Percentiles rank a stretch among this genome's conserved stretches.
These are phyloP conservation scores for Chenopodium berlandieri DNA, from an alignment of 148 eudicot genomes.

Conservation along the genomic window DNA sequence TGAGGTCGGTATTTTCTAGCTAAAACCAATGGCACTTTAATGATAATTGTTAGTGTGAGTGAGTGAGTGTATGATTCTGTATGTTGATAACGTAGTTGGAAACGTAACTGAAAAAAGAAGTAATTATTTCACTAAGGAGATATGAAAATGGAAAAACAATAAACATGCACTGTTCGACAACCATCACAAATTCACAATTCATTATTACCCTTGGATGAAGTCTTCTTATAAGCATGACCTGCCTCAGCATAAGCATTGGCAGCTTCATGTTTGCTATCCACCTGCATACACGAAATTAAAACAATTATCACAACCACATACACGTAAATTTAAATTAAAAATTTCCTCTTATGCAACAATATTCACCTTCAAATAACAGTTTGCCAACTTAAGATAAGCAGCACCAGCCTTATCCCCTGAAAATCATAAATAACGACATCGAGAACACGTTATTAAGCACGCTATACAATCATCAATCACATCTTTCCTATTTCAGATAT, in stretches of 20 bases:
- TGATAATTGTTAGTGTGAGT: background rate
- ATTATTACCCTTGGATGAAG: slow-evolving; percentile 43
- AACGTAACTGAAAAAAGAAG: background rate
- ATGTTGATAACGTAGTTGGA: background rate
- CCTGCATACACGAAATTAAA: slow-evolving; percentile 26
- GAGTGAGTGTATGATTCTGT: background rate
- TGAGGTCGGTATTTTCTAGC: background rate
- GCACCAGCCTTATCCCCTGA: slow-evolving; percentile 65
- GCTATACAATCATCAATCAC: background rate
- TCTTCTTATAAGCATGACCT: slow-evolving; percentile 64
- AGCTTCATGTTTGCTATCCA: slow-evolving; percentile 71
- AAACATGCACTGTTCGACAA: background rate
- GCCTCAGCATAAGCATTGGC: slow-evolving; percentile 74
- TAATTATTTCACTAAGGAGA: background rate
- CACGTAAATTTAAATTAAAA: background rate
- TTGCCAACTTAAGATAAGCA: slow-evolving; percentile 52
- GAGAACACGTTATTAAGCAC: background rate
- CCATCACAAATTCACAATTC: slow-evolving; percentile 2
- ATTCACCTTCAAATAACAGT: slow-evolving; percentile 54
- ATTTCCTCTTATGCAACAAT: background rate
- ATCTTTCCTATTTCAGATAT: background rate
- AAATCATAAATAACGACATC: slow-evolving; percentile 8
- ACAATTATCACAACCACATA: background rate
- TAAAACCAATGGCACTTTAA: background rate
- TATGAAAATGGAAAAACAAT: background rate